Percentiles rank a stretch among this genome's conserved stretches.
These are phyloP conservation scores for Fusarium napiforme DNA, from an alignment of 2,329 filamentous ascomycete genomes.

Conservation along the genomic window DNA sequence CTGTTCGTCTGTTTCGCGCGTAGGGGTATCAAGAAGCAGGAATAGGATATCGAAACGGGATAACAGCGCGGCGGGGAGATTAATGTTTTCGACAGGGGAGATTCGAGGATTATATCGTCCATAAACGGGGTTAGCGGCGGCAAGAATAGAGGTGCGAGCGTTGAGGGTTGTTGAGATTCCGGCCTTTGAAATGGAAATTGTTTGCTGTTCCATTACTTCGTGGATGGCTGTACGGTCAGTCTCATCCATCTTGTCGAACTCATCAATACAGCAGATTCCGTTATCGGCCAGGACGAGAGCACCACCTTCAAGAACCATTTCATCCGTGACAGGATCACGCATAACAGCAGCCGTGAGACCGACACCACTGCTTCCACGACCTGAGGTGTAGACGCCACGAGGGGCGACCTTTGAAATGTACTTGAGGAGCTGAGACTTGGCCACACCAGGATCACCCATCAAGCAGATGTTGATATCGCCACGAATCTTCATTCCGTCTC, in stretches of 20 bases:
- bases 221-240: conserved; percentile 84
- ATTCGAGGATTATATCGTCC: conserved; percentile 98
- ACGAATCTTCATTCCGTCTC: conserved; percentile 98
- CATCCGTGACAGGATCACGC: conserved; percentile 84
- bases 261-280: conserved; percentile 86
- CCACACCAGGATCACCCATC: conserved; percentile 99
- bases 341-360: conserved; percentile 86
- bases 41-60: conserved; percentile 98
- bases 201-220: conserved; percentile 91
- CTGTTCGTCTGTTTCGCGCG: conserved; percentile 89
- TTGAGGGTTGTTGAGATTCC: conserved; percentile 84
- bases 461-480: conserved; percentile 98
- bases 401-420: conserved; percentile 99
- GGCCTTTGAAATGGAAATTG: conserved; percentile 84
- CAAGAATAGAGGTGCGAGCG: conserved; percentile 93
- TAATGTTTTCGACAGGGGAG: conserved; percentile 98
- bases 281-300: conserved; percentile 84
- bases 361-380: conserved; percentile 82
- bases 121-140: conserved; percentile 96
- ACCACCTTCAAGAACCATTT: conserved; percentile 85
- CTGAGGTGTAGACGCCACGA: conserved; percentile 86
- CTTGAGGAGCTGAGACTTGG: conserved; percentile 97
- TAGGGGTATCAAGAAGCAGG: conserved; percentile 93
- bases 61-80: conserved; percentile 94
- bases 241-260: conserved; percentile 92